Base-by-base conservation (phyloP, 768 basidiomycete species). In the Rhizopogon vesiculosus region DNA sequence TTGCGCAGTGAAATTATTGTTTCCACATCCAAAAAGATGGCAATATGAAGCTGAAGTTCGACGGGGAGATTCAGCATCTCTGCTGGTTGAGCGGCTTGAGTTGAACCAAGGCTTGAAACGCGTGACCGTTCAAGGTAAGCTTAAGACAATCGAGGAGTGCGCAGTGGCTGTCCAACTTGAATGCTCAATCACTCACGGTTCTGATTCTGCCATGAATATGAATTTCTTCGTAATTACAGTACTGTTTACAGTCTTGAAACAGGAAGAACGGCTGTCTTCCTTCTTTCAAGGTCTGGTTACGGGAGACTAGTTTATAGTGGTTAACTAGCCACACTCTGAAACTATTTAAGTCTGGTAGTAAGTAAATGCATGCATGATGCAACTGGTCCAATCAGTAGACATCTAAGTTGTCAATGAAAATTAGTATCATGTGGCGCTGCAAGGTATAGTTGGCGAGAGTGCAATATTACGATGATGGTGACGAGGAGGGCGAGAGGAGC, bases 1-100 rank as follows among this genome's bases (percentile, higher is more conserved):
- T 51, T 58, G 57, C 57, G 58, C 40, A 67, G 42, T 5, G 62
- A 42, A 45, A 67, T 13, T 46, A 68, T 41, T 16, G 61, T 57
- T 13, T 31, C n/a, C 15, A 64, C 3, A 28, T 59, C 57, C 1
- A 67, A 59, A 29, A 54, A 58, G 45, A 5, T 19, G 19, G 60
- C 18, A 42, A 68, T 50, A 5, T 56, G 51, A 31, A 55, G 44
- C 41, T 52, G 56, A 3, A 67, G 48, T 42, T 67, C 66, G 13
- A 58, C 57, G 0, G 65, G 67, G 16, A 67, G 54, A 44, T 45
- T 29, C 5, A 43, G 35, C 31, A 33, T 33, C 31, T 33, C 9
- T 31, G 12, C 12, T 16, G 7, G 16, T 7, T 46, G n/a, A 25
- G 4, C n/a, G n/a, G n/a, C 25, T 25, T 25, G 25, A 4, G 4